Evolutionary conservation across 139 green algal species (phyloP), one percentile per base, ranked within the genome.

Genomic region (Picochlorum sp.): DNA sequence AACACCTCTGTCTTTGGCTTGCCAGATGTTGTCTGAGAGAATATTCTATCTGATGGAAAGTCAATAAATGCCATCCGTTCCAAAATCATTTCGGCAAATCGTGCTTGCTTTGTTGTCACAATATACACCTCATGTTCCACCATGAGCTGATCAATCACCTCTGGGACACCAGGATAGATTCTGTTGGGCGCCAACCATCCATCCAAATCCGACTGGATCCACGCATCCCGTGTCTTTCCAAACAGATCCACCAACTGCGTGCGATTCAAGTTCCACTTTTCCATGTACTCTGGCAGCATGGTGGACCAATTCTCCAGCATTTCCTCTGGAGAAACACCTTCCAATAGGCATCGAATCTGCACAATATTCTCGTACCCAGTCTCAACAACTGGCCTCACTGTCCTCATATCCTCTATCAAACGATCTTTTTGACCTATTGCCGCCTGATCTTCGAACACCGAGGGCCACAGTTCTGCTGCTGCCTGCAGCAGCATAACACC

Each of bases 311-410:
- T 50, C 2, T 68, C 56, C 62, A 97, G 77, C 74, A 97, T 92
- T 4, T 93, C 78, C 4, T 89, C 61, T 4, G 79, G 64, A 13
- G n/a, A 50, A 3, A 88, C 72, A 14, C 87, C 87, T 68, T 96
- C 89, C 26, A 92, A 81, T 69, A 97, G 65, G 56, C 79, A 88
- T 14, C 89, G 74, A 7, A 96, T 87, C 66, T 97, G 89, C 8
- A 97, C 78, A 14, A 98, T 76, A 74, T 98, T 98, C 69, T 99
- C 94, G 73, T 95, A 94, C 84, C 93, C 94, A 4, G 94, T 98
- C 73, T 99, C 94, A 6, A 99, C 89, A 4, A 99, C 92, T 7
- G 94, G 94, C 34, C 94, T 76, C 2, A 94, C 86, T 8, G 61
- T 56, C 1, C 84, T 73, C 88, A 98, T 96, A 28, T 89, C 68